Percentiles rank a stretch among this genome's conserved stretches.
Conservation (phyloP, 768 basidiomycete species). For the Auricularia sp. region DNA sequence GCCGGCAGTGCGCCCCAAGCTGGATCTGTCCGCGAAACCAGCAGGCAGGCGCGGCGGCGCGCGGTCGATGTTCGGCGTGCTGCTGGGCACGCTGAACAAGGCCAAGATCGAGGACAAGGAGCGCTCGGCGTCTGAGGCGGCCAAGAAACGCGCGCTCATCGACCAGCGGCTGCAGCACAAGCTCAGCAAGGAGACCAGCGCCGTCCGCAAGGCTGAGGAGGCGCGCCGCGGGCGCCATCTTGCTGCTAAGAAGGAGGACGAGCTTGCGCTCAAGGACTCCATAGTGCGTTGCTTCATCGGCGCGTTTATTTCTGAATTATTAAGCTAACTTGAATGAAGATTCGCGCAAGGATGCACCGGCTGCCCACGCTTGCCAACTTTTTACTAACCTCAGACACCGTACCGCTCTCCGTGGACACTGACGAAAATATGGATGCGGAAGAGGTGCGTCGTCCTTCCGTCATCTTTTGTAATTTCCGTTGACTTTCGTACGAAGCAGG, state of each 20-base stretch:
- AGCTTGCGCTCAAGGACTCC: conserved; percentile 69
- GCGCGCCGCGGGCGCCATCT: conserved; percentile 71
- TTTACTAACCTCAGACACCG: conserved; percentile 60
- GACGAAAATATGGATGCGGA: conserved; percentile 20
- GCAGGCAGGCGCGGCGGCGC: conserved; percentile 33
- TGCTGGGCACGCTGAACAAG: conserved; percentile 76
- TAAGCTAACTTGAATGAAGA: conserved; percentile 25
- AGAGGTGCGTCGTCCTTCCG: conserved; percentile 9
- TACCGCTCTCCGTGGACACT: conserved; percentile 21
- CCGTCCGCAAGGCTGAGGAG: conserved; percentile 77
- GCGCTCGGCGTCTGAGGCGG: conserved; percentile 76
- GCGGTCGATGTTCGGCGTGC: conserved; percentile 79
- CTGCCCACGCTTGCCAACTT: conserved; percentile 68
- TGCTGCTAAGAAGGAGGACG: conserved; percentile 74
- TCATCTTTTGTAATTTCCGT: conserved; percentile 23
- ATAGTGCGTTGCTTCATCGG: conserved; percentile 40
- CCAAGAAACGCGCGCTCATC: conserved; percentile 73
- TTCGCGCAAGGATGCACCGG: conserved; percentile 63
- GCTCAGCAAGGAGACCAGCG: conserved; percentile 74
- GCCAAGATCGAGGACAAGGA: conserved; percentile 82
- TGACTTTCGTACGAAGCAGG: conserved; percentile 35
- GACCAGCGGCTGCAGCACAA: conserved; percentile 80
- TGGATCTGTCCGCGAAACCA: background rate
- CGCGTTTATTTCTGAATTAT: background rate
- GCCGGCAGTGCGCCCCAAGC: background rate